Evolutionary conservation across 1,284 basidiomycete species (phyloP).

Genomic region (Schizophyllum commune): DNA sequence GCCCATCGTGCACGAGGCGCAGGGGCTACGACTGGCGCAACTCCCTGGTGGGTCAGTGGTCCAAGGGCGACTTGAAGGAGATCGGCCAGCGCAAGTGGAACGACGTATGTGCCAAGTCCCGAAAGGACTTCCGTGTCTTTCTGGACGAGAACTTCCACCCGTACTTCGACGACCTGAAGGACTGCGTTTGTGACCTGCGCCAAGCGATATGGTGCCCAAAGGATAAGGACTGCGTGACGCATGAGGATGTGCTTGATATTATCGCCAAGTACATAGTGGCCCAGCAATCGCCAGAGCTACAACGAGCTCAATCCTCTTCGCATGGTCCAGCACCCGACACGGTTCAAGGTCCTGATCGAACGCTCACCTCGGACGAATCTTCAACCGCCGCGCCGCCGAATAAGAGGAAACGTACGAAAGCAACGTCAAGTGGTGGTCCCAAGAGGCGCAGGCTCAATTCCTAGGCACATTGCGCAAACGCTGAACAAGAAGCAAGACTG

Average conservation of each 20-base stretch:
- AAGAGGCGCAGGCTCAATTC: too few species aligned
- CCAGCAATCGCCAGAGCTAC: background rate
- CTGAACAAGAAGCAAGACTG: too few species aligned
- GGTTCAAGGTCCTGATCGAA: too few species aligned
- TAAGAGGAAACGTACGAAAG: too few species aligned
- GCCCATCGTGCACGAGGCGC: slow-evolving; percentile 2
- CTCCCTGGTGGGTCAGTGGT: background rate
- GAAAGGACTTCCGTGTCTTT: background rate
- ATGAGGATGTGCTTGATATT: background rate
- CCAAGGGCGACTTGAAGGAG: background rate
- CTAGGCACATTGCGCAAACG: too few species aligned
- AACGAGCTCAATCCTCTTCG: too few species aligned
- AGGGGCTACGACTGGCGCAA: background rate
- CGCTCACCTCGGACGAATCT: too few species aligned
- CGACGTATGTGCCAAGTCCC: background rate
- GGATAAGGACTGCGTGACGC: background rate
- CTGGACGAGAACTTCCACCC: background rate
- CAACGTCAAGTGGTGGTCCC: too few species aligned
- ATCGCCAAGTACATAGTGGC: background rate
- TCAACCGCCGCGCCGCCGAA: too few species aligned
- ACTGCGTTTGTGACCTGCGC: slow-evolving; percentile 2
- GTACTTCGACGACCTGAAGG: slow-evolving; percentile 2
- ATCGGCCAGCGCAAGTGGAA: slow-evolving; percentile 1
- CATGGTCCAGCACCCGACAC: too few species aligned
- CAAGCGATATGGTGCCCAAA: background rate